phyloP scores from a whole-genome alignment of 2,329 filamentous ascomycete species.

The Xylariaceae sp. region DNA sequence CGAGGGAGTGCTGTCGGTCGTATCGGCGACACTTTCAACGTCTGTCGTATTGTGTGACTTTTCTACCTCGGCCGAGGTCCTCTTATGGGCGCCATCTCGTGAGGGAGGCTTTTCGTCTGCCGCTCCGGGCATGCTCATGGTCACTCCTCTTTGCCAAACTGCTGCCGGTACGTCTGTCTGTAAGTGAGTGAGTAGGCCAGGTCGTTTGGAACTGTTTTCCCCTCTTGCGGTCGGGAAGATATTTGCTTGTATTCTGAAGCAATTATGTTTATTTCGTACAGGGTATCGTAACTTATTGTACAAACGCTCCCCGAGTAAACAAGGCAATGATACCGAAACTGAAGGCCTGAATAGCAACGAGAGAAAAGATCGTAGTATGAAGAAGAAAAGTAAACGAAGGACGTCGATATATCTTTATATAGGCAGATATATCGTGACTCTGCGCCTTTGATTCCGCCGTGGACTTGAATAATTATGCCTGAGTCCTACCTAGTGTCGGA shows the following conservation, averaged over 20 bases:
- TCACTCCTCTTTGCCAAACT: conserved; percentile 1
- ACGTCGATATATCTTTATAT: background rate
- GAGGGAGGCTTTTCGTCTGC: conserved; percentile 3
- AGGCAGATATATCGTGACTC: no score
- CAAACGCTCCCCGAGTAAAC: background rate
- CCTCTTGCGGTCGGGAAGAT: background rate
- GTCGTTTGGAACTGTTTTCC: background rate
- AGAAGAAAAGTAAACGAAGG: background rate
- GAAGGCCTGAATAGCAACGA: background rate
- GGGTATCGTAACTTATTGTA: background rate
- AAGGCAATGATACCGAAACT: background rate
- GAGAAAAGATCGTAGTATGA: background rate
- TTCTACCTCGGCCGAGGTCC: conserved; percentile 6
- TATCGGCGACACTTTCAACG: conserved; percentile 1
- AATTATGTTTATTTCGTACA: background rate
- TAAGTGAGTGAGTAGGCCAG: background rate
- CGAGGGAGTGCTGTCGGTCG: conserved; percentile 6
- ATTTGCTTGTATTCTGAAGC: conserved; percentile 7
- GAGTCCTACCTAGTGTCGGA: background rate
- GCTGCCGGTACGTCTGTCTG: background rate
- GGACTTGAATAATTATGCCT: background rate
- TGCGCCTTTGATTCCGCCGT: background rate
- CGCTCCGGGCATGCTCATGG: conserved; percentile 3
- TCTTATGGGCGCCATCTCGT: conserved; percentile 1
- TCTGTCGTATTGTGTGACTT: conserved; percentile 12